Conservation (phyloP, 768 basidiomycete species). For the Lactarius pseudohatsudake region DNA sequence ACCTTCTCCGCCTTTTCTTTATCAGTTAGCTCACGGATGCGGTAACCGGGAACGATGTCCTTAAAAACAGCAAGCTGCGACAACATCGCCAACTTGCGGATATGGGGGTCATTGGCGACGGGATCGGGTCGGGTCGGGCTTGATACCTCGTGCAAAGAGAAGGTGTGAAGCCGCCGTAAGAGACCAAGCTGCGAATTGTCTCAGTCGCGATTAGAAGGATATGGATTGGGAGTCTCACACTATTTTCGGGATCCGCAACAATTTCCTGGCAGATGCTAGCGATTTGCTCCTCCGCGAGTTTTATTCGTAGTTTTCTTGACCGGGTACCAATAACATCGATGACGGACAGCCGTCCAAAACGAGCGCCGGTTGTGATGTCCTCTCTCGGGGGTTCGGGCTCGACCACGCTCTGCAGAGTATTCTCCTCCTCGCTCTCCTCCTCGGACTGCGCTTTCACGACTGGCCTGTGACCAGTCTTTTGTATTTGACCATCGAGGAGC, state of each 20-base stretch:
- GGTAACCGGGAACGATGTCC: conserved; percentile 94
- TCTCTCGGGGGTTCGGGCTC: conserved; percentile 44
- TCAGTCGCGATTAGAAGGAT: conserved; percentile 15
- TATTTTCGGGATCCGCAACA: conserved; percentile 91
- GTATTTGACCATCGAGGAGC: conserved; percentile 74
- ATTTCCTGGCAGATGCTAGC: conserved; percentile 93
- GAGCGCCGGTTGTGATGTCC: conserved; percentile 78
- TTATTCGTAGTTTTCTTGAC: conserved; percentile 65
- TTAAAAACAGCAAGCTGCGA: conserved; percentile 94
- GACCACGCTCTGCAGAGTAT: conserved; percentile 32
- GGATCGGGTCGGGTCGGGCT: conserved; percentile 68
- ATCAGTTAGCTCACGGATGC: conserved; percentile 88
- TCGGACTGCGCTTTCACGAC: conserved; percentile 30
- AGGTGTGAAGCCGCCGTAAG: conserved; percentile 83
- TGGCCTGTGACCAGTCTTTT: conserved; percentile 49
- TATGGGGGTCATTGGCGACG: conserved; percentile 72
- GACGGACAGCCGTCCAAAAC: conserved; percentile 84
- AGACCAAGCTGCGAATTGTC: conserved; percentile 66
- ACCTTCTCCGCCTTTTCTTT: conserved; percentile 92
- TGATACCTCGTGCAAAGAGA: conserved; percentile 75
- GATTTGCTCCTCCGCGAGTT: conserved; percentile 89
- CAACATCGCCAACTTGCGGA: conserved; percentile 85
- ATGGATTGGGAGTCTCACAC: conserved; percentile 51
- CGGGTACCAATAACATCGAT: conserved; percentile 64
- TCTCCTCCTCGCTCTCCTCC: conserved; percentile 41